A percentile compares a stretch with the other conserved stretches of the same genome.
Conservation (phyloP, 2,329 filamentous ascomycete genomes). For the Xylariaceae sp. region DNA sequence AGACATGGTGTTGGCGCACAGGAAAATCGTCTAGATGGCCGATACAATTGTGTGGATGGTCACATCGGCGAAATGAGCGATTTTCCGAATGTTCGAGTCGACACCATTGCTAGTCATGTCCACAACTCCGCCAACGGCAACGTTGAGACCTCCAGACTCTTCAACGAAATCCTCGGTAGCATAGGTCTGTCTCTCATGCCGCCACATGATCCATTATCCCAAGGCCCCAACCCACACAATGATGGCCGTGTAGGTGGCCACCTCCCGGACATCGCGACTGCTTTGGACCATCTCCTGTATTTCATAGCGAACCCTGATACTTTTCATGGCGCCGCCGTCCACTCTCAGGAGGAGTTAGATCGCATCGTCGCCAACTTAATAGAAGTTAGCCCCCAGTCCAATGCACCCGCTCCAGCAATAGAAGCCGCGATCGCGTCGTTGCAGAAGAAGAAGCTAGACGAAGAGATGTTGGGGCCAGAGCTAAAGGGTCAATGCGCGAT, state of each 20-base stretch:
- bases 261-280: constrained; percentile 44
- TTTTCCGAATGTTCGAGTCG: constrained; percentile 27
- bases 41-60: too few species aligned
- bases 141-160: too few species aligned
- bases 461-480: constrained; percentile 70
- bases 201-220: constrained; percentile 31
- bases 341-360: constrained; percentile 89
- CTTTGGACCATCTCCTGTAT: constrained; percentile 60
- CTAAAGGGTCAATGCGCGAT: constrained; percentile 88
- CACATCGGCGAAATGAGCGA: too few species aligned
- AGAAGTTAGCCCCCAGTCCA: constrained; percentile 79
- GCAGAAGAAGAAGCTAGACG: constrained; percentile 72
- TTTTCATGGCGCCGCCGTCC: constrained; percentile 79
- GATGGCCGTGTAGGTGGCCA: constrained; percentile 30
- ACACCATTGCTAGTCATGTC: constrained; percentile 37
- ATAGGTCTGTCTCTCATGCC: constrained; percentile 44
- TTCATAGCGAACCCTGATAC: constrained; percentile 59
- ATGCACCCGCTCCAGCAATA: constrained; percentile 82
- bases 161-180: constrained; percentile 53
- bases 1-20: constrained; percentile 8
- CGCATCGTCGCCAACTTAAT: constrained; percentile 86
- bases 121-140: too few species aligned
- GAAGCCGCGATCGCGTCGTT: constrained; percentile 76
- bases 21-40: too few species aligned
- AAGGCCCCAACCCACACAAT: constrained; percentile 29